Evolutionary conservation across 768 basidiomycete species (phyloP).

Genomic region (Melanogaster broomeanus): DNA sequence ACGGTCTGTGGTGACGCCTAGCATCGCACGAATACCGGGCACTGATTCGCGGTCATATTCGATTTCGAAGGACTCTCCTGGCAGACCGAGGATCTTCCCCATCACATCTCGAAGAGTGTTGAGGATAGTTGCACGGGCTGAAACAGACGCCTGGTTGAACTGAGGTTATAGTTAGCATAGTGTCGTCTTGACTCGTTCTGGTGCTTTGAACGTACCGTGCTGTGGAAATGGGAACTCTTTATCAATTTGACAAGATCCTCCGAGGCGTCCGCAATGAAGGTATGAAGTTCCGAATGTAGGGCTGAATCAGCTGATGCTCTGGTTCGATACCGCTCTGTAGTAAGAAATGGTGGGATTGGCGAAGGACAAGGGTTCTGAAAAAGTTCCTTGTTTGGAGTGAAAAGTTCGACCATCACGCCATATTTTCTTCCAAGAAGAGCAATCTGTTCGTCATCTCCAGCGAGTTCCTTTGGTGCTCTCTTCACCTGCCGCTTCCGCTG

Average conservation of each 20-base stretch:
- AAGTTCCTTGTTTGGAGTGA: neutral
- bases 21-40: neutral
- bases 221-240: neutral
- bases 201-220: neutral
- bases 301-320: neutral
- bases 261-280: neutral
- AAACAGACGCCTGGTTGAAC: neutral
- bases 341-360: neutral
- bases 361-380: neutral
- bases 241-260: neutral
- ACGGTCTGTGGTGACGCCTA: neutral
- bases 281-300: neutral
- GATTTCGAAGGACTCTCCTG: neutral
- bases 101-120: neutral
- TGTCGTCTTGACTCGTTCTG: neutral
- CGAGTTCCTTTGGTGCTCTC: neutral
- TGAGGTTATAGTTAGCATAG: neutral
- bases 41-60: neutral
- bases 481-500: slow-evolving; percentile 1
- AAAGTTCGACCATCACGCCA: neutral
- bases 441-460: neutral
- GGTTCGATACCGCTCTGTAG: neutral
- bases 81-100: neutral
- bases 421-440: neutral
- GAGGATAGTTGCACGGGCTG: neutral